phyloP scores from a whole-genome alignment of 2,329 filamentous ascomycete species.

The Fusarium clavum region DNA sequence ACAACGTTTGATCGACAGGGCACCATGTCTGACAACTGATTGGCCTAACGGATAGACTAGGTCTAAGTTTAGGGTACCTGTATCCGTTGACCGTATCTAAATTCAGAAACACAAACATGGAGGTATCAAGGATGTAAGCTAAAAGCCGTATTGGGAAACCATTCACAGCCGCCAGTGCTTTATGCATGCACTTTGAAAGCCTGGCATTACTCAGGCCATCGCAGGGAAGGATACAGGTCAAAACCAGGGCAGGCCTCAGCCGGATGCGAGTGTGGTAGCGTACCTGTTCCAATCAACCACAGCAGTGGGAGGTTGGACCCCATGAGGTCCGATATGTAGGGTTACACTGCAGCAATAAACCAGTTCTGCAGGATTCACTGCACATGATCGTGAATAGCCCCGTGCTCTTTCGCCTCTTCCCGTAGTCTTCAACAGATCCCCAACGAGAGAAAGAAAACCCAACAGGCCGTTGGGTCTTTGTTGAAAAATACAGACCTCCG shows the following conservation, averaged over 20 bases:
- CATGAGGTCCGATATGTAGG: slow-evolving; percentile 10
- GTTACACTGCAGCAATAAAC: slow-evolving; percentile 30
- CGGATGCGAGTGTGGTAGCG: slow-evolving; percentile 15
- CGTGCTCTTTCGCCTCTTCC: neutral
- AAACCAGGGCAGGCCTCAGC: slow-evolving; percentile 11
- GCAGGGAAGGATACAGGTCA: neutral
- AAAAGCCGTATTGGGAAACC: neutral
- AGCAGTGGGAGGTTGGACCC: slow-evolving; percentile 1
- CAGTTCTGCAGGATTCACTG: neutral
- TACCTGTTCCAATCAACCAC: slow-evolving; percentile 9
- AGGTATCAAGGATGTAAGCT: neutral
- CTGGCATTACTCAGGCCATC: slow-evolving; percentile 12
- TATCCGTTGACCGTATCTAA: neutral
- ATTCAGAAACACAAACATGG: neutral
- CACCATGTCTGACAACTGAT: neutral
- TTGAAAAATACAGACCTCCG: neutral
- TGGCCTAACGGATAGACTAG: neutral
- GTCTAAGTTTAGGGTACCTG: neutral
- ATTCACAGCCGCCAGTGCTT: neutral
- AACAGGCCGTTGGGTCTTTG: neutral
- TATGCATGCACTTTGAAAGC: slow-evolving; percentile 12
- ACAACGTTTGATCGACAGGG: neutral
- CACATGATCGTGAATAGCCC: slow-evolving; percentile 10
- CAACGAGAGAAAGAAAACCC: neutral
- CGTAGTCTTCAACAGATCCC: neutral